Base-by-base conservation (phyloP, 345 rosid genomes). In the Moringa oleifera region DNA sequence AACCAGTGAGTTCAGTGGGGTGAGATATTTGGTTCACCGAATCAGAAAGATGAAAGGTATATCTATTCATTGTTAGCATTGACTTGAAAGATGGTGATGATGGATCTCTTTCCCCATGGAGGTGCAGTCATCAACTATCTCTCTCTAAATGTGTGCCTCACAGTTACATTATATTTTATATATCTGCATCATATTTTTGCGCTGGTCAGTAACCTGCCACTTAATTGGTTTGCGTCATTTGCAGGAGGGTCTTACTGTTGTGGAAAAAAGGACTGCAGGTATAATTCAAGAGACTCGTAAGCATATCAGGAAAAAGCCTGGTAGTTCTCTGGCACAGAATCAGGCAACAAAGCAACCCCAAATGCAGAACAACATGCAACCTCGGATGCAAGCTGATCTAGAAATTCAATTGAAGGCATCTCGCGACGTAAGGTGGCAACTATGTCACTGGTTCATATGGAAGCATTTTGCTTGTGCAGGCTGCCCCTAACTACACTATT, bases 361-460 rank as follows among this genome's bases (percentile, higher is more conserved):
- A 49, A 60, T 66, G 67, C 77, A 66, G 63, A 58, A 63, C 20
- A 75, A 73, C 61, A 66, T 55, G 53, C 83, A 74, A 67, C 52
- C 74, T 17, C 76, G 68, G 23, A 58, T 58, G 62, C 87, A 81
- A 78, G 65, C 79, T 20, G 96, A 93, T 69, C 89, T 77, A 61
- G 99, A 88, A 57, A 84, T 86, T 79, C 99, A 93, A 73, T 81
- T 90, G 63, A 93, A 93, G 85, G 98, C 97, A 68, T 93, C 98
- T 76, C 98, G 96, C 75, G 98, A 93, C 80, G 98, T 93, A 90
- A 93, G 97, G 94, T 88, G 93, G 83, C 96, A 68, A 73, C 91
- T 81, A 79, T 80, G 78, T 77, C 67, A 63, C 68, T 78, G 70
- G 70, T 75, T 75, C 62, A 63, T 78, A 57, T 69, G 66, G 71